phyloP scores from a whole-genome alignment of 176 grass and related monocot genomes.

The Puccinellia tenuiflora region DNA sequence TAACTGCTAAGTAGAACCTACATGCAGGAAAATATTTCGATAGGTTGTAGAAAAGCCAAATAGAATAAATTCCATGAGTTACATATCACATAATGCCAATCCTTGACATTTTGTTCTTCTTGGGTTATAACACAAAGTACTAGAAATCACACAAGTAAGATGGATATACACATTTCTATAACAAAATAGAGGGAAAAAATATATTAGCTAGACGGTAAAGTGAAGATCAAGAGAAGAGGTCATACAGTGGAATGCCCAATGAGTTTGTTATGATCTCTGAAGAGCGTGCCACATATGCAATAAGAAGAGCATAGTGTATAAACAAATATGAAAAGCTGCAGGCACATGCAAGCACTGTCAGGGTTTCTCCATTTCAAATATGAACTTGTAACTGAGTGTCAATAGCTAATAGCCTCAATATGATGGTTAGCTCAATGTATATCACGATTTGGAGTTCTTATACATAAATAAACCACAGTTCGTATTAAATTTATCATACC shows the following conservation, averaged over 20 bases:
- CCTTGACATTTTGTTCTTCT: background rate
- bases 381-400: background rate
- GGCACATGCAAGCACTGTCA: conserved; percentile 28
- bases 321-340: conserved; percentile 82
- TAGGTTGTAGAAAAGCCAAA: background rate
- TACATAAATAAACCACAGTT: background rate
- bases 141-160: background rate
- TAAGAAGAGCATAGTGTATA: conserved; percentile 97
- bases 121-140: background rate
- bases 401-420: background rate
- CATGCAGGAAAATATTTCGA: background rate
- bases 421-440: background rate
- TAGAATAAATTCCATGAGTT: background rate
- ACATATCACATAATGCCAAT: background rate
- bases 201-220: background rate
- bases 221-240: conserved; percentile 12
- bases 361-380: conserved; percentile 1
- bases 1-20: background rate
- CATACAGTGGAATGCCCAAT: conserved; percentile 80
- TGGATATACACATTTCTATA: background rate
- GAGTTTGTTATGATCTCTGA: conserved; percentile 89
- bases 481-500: conserved; percentile 51
- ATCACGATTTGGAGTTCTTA: background rate
- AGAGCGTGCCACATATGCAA: conserved; percentile 92
- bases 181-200: background rate